Percentiles rank a stretch among this genome's conserved stretches.
Evolutionary conservation across 2,329 filamentous ascomycete species (phyloP).

Genomic region (Sporothrix schenckii): DNA sequence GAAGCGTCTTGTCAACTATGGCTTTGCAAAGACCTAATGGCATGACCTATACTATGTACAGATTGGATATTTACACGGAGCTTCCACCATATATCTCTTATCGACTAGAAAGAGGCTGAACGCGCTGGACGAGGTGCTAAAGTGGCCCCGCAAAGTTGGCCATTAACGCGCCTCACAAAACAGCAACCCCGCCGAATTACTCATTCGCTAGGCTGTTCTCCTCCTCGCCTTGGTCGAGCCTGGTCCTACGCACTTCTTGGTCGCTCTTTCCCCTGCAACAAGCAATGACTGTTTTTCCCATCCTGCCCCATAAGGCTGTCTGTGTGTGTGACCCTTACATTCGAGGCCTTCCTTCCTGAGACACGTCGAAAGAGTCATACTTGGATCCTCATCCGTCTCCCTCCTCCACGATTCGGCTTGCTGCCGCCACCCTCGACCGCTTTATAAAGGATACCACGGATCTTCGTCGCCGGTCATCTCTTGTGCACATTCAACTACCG

Average conservation of each 20-base stretch:
- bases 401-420: background rate
- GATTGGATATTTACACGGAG: background rate
- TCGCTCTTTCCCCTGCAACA: background rate
- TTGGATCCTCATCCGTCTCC: background rate
- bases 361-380: constrained; percentile 21
- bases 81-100: constrained; percentile 8
- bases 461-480: background rate
- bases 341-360: background rate
- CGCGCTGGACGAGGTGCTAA: background rate
- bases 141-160: background rate
- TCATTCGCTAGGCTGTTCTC: constrained; percentile 18
- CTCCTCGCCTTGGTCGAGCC: background rate
- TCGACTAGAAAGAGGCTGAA: constrained; percentile 25
- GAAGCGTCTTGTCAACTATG: too few relatives aligned
- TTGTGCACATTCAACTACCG: background rate
- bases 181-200: constrained; percentile 24
- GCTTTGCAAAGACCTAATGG: background rate
- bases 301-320: constrained; percentile 19
- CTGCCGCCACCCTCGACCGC: background rate
- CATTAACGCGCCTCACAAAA: background rate
- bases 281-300: background rate
- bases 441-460: constrained; percentile 13
- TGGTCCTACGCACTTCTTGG: background rate
- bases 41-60: background rate
- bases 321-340: background rate